Evolutionary conservation across 495 filamentous ascomycete genomes (phyloP), one percentile per base, ranked within the genome.

Genomic region (Rhizodiscina lignyota): DNA sequence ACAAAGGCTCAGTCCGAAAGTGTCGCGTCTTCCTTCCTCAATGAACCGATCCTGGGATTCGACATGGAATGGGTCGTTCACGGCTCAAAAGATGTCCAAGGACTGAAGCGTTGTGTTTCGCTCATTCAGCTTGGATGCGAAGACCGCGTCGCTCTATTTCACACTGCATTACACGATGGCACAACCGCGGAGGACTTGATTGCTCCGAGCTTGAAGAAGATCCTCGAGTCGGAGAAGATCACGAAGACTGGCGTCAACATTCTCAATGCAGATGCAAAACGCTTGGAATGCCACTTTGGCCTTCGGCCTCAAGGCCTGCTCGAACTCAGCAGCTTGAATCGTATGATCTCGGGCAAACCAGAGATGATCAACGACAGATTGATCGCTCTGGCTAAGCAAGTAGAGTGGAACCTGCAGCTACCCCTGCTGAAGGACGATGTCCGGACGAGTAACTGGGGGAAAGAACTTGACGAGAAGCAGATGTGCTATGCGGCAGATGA

Each of bases 401-500:
- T 82, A 12, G 58, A 79, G 40, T 67, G 82, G 36, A 67, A 76
- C 53, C 59, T 93, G 5, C 66, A 70, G 4, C 60, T 92, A n/a
- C 84, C 85, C 6, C 47, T 94, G 43, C 70, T 58, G 34, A 94
- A 94, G 53, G 77, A 70, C 3, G 60, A 67, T 30, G 77, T 85
- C 4, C 68, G 85, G 12, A 61, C 58, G 11, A 70, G 80, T 39
- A 63, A 86, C 53, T 94, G 85, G 85, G 63, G 68, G 15, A 52
- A 58, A 29, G 36, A 61, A 2, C 56, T 92, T 22, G 58, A 55
- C 28, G 58, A 70, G 47, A 45, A 63, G n/a, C 84, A 94, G 47
- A 70, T 84, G 23, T 53, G 67, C 35, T 94, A 94, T 59, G 81
- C 83, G 5, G 83, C 83, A 12, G 70, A 73, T 1, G 85, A 94